These are phyloP conservation scores for Hyaloperonospora brassicae DNA, from an alignment of 352 stramenopile genomes.

Conservation along the genomic window DNA sequence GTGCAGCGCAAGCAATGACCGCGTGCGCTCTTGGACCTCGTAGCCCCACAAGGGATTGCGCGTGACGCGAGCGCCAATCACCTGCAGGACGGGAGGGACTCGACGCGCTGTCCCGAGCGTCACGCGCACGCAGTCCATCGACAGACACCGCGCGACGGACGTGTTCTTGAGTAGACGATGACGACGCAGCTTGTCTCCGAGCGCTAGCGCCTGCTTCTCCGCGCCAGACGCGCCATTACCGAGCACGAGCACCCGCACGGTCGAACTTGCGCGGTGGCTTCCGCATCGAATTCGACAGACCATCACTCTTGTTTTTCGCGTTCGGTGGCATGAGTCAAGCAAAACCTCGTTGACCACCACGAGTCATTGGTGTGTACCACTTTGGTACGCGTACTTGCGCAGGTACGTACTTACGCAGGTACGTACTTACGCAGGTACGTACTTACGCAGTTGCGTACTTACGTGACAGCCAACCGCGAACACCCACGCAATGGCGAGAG, in stretches of 20 bases:
- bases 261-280: conserved; percentile 5
- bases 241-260: conserved; percentile 47
- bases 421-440: too few species aligned
- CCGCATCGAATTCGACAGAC: not conserved
- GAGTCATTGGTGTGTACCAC: too few species aligned
- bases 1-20: conserved; percentile 1
- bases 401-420: too few species aligned
- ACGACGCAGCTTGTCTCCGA: conserved; percentile 32
- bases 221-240: conserved; percentile 62
- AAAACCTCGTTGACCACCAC: too few species aligned
- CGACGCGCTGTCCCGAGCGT: conserved; percentile 20
- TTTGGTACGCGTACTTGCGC: too few species aligned
- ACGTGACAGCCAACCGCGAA: too few species aligned
- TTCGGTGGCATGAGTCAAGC: conserved; percentile 6
- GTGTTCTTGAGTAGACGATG: conserved; percentile 3
- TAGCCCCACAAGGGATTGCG: conserved; percentile 51
- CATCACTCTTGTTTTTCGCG: not conserved
- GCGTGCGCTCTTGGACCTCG: conserved; percentile 2
- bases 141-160: not conserved
- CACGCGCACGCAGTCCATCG: conserved; percentile 30
- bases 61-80: conserved; percentile 27
- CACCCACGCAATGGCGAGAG: not conserved
- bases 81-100: conserved; percentile 40
- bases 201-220: conserved; percentile 67
- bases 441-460: too few species aligned